Percentiles rank a stretch among this genome's conserved stretches.
Evolutionary conservation across 768 basidiomycete species (phyloP).

Genomic region (Lepiota subincarnata): DNA sequence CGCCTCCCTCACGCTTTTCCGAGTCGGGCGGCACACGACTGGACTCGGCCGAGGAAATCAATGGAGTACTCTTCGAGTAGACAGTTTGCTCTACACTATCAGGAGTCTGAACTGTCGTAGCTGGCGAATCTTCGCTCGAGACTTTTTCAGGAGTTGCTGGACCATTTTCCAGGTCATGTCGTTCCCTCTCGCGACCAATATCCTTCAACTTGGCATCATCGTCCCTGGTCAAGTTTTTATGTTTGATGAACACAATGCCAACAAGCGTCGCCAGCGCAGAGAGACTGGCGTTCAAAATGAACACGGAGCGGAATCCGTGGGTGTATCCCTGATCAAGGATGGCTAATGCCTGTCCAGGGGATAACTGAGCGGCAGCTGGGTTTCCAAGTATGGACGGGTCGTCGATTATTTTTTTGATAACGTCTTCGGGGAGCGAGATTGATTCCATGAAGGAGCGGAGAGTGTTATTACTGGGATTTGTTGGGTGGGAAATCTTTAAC

Average conservation of each 20-base stretch:
- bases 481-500: background rate
- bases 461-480: slow-evolving; percentile 39
- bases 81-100: too few relatives aligned
- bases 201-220: slow-evolving; percentile 52
- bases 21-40: too few relatives aligned
- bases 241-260: slow-evolving; percentile 56
- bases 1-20: too few relatives aligned
- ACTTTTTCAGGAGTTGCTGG: too few relatives aligned
- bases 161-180: background rate
- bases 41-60: too few relatives aligned
- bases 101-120: too few relatives aligned
- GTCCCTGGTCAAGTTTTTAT: slow-evolving; percentile 52
- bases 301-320: slow-evolving; percentile 53
- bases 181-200: slow-evolving; percentile 22
- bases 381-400: slow-evolving; percentile 37
- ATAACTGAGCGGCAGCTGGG: slow-evolving; percentile 32
- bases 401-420: slow-evolving; percentile 43
- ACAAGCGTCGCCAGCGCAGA: slow-evolving; percentile 51
- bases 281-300: slow-evolving; percentile 56
- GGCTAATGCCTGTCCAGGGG: slow-evolving; percentile 28
- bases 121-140: too few relatives aligned
- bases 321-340: slow-evolving; percentile 51
- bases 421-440: slow-evolving; percentile 31
- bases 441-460: slow-evolving; percentile 36
- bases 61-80: too few relatives aligned